Percentiles rank a stretch among this genome's conserved stretches.
These are phyloP conservation scores for Colletotrichum theobromicola DNA, from an alignment of 2,329 filamentous ascomycete species.

Conservation along the genomic window DNA sequence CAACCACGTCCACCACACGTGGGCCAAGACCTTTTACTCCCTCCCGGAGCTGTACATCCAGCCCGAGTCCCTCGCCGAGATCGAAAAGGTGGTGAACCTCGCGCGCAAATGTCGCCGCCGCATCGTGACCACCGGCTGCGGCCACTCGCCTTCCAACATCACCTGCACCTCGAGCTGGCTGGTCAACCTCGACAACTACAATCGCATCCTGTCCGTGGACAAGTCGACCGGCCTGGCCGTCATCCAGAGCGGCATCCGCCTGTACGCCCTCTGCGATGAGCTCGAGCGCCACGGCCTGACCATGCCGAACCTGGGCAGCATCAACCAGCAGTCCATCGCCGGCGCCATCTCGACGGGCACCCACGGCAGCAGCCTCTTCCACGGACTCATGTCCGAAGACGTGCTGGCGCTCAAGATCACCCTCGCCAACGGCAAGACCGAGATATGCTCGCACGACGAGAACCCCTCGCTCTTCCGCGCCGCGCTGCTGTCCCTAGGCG, in stretches of 20 bases:
- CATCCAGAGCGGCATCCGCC: constrained; percentile 87
- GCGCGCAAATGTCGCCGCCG: constrained; percentile 82
- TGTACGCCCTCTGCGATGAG: constrained; percentile 74
- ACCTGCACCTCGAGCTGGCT: constrained; percentile 96
- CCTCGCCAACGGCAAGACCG: constrained; percentile 77
- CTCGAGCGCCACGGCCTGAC: constrained; percentile 80
- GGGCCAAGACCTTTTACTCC: constrained; percentile 92
- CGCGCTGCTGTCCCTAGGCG: constrained; percentile 84
- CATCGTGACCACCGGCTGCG: constrained; percentile 86
- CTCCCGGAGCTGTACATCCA: constrained; percentile 90
- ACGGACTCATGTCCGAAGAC: constrained; percentile 84
- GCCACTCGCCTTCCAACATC: constrained; percentile 89
- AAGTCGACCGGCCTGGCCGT: constrained; percentile 68
- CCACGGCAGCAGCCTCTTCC: constrained; percentile 83
- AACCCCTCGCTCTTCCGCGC: constrained; percentile 86
- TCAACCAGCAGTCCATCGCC: constrained; percentile 91
- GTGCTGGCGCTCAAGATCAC: constrained; percentile 79
- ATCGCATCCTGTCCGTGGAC: constrained; percentile 74
- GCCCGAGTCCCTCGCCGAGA: constrained; percentile 78
- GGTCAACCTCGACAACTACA: constrained; percentile 87
- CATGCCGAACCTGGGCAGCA: constrained; percentile 92
- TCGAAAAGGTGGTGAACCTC: constrained; percentile 82
- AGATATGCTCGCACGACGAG: constrained; percentile 71
- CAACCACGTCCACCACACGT: constrained; percentile 84
- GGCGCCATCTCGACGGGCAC: constrained; percentile 93